A percentile compares a stretch with the other conserved stretches of the same genome.
Conservation (phyloP, 306 rosid genomes). For the Medicago lupulina region DNA sequence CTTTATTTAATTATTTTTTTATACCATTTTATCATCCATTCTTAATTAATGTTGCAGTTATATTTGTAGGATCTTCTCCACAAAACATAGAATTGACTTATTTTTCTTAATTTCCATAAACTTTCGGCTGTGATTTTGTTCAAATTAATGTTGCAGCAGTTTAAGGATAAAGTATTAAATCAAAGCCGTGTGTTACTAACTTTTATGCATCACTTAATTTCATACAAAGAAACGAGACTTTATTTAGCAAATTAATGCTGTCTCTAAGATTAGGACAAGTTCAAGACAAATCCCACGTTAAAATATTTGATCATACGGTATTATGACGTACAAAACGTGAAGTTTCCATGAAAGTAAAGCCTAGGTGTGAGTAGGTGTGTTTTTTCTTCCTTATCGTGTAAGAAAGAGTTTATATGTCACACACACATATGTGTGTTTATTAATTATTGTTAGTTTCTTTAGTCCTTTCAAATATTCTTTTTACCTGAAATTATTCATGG, state of each 20-base stretch:
- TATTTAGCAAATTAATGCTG: constrained; percentile 26
- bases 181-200: neutral
- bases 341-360: constrained; percentile 26
- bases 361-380: neutral
- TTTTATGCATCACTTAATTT: neutral
- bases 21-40: too few relatives aligned
- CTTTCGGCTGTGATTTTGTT: constrained; percentile 49
- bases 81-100: constrained; percentile 28
- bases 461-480: too few relatives aligned
- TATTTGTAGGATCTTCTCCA: constrained; percentile 38
- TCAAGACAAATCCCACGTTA: constrained; percentile 33
- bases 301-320: constrained; percentile 1
- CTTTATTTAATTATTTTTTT: too few relatives aligned
- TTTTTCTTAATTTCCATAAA: neutral
- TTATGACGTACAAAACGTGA: neutral
- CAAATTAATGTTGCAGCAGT: constrained; percentile 46
- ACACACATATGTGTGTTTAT: too few relatives aligned
- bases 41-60: constrained; percentile 1
- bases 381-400: constrained; percentile 35
- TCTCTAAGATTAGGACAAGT: constrained; percentile 19
- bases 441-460: too few relatives aligned
- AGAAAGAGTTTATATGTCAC: constrained; percentile 24
- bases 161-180: constrained; percentile 45
- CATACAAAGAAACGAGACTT: constrained; percentile 17
- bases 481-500: too few relatives aligned